Conservation (phyloP, 176 grass and related monocot species). For the bread wheat (Triticum aestivum) region DNA sequence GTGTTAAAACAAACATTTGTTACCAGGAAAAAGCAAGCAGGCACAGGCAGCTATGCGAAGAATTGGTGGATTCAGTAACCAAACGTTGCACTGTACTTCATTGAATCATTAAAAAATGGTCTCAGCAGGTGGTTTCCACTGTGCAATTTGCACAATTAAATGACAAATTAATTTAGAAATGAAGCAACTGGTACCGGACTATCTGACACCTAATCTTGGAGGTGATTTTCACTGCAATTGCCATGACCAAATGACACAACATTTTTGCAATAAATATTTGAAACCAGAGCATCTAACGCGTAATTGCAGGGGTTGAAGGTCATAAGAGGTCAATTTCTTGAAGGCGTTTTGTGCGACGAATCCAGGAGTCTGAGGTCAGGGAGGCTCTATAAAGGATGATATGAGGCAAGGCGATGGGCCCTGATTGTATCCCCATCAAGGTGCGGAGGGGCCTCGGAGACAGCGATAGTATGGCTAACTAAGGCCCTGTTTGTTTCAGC, state of each 20-base stretch:
- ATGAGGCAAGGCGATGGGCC: too few species aligned
- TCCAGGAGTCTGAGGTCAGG: too few species aligned
- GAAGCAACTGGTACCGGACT: not conserved
- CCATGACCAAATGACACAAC: not conserved
- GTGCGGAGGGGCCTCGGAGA: too few species aligned
- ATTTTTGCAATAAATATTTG: not conserved
- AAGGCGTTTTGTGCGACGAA: not conserved
- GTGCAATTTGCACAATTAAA: not conserved
- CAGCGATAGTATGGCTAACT: too few species aligned
- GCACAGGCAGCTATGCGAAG: not conserved
- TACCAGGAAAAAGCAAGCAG: not conserved
- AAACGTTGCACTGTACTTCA: conserved; percentile 8
- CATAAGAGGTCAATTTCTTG: not conserved
- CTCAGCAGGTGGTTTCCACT: not conserved
- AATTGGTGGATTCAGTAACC: conserved; percentile 18
- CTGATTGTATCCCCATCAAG: too few species aligned
- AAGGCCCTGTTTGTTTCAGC: too few species aligned
- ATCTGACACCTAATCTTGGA: not conserved
- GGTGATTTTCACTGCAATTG: not conserved
- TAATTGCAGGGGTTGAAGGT: not conserved
- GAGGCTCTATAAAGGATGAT: too few species aligned
- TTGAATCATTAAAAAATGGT: not conserved
- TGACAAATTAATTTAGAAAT: not conserved
- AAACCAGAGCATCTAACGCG: not conserved
- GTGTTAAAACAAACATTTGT: conserved; percentile 27